Evolutionary conservation across 2,329 filamentous ascomycete species (phyloP), one percentile per base, ranked within the genome.

Genomic region (Apiospora kogelbergensis): DNA sequence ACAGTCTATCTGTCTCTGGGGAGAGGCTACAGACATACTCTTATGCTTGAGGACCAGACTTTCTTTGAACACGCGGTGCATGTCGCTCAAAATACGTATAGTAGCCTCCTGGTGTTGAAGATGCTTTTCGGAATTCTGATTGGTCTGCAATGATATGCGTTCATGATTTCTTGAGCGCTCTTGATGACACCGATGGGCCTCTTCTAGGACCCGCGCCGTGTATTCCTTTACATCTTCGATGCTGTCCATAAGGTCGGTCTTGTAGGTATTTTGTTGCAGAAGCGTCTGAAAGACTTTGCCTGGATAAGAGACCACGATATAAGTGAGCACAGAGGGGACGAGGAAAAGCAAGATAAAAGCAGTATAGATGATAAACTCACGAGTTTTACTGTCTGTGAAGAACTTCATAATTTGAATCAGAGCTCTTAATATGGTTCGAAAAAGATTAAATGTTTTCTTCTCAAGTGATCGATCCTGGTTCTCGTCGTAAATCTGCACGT

Each of bases 351-450:
- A 7, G 7, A 33, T 33, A 7, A 33, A 33, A 7, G 33, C 33
- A 33, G 33, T 7, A 33, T 4, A 33, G 3, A 7, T 7, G 33
- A 7, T 33, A 7, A 33, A 33, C 67, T 13, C 64, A 68, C 67
- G 46, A 4, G 65, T 4, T n/a, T n/a, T 42, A 10, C 67, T 42
- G 11, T 68, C 67, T 30, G 60, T 60, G 42, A 68, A 41, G 37
- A 68, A 68, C 33, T 57, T 33, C 60, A 68, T 68, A 10, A 68
- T 68, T 6, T 68, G 67, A 6, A 45, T 22, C 1, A 68, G 63
- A 2, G 67, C n/a, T 22, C 22, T 37, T 20, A 68, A 15, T 41
- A 68, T 65, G 13, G 67, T 42, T 24, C 46, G 30, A 42, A 68
- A 68, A 3, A 65, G 44, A 3, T 65, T 60, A 15, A 68, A 68